Evolutionary conservation across 345 rosid genomes (phyloP).

Genomic region (Arabis hirsuta): DNA sequence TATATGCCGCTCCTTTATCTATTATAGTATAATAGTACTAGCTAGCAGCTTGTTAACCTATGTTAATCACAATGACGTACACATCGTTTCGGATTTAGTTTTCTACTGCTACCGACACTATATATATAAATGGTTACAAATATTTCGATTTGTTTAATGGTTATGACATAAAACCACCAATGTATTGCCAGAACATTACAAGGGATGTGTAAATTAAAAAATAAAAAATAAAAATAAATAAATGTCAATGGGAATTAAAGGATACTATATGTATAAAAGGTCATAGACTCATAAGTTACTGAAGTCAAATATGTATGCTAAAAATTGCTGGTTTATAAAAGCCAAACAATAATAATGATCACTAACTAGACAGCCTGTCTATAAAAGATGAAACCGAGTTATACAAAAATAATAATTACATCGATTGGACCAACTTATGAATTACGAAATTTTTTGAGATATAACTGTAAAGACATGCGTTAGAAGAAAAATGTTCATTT

Average conservation of each 20-base stretch:
- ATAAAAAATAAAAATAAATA: background rate
- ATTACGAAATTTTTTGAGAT: background rate
- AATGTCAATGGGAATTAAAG: background rate
- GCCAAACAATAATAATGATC: conserved; percentile 13
- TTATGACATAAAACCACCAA: background rate
- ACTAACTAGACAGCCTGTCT: conserved; percentile 29
- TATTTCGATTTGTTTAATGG: background rate
- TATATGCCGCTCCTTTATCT: no score
- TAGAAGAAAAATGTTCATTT: background rate
- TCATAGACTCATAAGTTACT: conserved; percentile 1
- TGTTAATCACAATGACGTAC: conserved; percentile 31
- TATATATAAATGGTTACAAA: background rate
- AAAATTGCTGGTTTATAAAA: background rate
- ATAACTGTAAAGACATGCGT: background rate
- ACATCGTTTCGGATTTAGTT: background rate
- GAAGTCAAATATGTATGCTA: conserved; percentile 5
- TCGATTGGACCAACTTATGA: background rate
- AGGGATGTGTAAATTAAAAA: background rate
- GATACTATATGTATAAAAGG: background rate
- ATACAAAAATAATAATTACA: conserved; percentile 16
- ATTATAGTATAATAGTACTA: background rate
- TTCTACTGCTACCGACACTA: conserved; percentile 10
- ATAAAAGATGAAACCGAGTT: conserved; percentile 29
- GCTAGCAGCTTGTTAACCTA: conserved; percentile 16
- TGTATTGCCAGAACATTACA: background rate